Percentiles rank a stretch among this genome's conserved stretches.
Conservation (phyloP, 2,329 filamentous ascomycete species). For the Aspergillus fischeri region DNA sequence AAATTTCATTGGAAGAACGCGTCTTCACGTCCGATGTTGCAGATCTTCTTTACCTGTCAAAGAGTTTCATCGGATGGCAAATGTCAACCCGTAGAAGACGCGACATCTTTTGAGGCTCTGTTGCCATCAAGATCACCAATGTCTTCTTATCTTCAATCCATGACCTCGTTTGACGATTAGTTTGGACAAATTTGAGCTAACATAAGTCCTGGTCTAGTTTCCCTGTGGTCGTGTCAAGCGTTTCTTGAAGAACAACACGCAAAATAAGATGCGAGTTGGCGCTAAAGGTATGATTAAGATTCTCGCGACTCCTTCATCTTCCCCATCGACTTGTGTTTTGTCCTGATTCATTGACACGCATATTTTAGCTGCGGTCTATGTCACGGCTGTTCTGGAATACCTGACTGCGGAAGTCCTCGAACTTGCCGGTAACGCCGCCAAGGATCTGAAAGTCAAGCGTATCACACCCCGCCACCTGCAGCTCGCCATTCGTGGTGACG, state of each 20-base stretch:
- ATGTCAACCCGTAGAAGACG: background rate
- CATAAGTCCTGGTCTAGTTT: slow-evolving; percentile 60
- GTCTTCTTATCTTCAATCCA: background rate
- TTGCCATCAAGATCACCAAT: background rate
- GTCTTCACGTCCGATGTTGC: background rate
- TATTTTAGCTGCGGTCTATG: slow-evolving; percentile 77
- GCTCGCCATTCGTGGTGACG: slow-evolving; percentile 95
- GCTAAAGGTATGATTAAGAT: slow-evolving; percentile 61
- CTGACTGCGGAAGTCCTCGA: slow-evolving; percentile 97
- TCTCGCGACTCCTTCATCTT: background rate
- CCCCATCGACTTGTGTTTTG: background rate
- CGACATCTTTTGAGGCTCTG: background rate
- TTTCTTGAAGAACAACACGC: slow-evolving; percentile 98
- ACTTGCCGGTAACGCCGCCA: slow-evolving; percentile 95
- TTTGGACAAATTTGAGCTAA: slow-evolving; percentile 24
- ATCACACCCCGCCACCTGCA: slow-evolving; percentile 97
- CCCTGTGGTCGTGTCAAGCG: slow-evolving; percentile 99
- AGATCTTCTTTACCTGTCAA: background rate
- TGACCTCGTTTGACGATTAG: background rate
- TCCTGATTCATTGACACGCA: slow-evolving; percentile 11
- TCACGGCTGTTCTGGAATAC: slow-evolving; percentile 97
- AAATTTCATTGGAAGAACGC: background rate
- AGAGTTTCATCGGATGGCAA: background rate
- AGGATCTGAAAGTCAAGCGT: slow-evolving; percentile 99
- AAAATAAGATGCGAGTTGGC: slow-evolving; percentile 99